Evolutionary conservation across 306 rosid species (phyloP).

Genomic region (Morella rubra): DNA sequence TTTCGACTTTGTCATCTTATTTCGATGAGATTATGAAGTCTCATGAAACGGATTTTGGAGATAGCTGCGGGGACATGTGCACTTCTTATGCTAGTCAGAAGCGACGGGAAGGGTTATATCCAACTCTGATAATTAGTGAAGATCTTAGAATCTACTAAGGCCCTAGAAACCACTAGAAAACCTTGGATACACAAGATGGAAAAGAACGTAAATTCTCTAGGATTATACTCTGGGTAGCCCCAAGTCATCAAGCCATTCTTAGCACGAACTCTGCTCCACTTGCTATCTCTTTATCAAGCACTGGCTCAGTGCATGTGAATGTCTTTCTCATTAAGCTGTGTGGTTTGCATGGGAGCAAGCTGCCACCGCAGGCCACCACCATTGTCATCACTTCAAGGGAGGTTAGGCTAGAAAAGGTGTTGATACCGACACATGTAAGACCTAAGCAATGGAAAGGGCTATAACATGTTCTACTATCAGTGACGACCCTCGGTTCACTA

Average conservation of each 20-base stretch:
- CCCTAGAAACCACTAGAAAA: background rate
- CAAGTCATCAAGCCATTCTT: no score
- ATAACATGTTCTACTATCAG: background rate
- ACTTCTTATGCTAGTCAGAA: background rate
- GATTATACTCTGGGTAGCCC: no score
- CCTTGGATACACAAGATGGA: background rate
- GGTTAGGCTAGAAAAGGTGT: no score
- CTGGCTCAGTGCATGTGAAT: no score
- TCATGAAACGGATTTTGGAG: background rate
- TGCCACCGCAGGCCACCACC: no score
- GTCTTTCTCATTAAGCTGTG: no score
- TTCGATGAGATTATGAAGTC: background rate
- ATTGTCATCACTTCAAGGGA: no score
- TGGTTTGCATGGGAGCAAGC: no score
- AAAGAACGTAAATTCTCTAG: no score
- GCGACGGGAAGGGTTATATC: background rate
- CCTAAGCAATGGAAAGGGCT: background rate
- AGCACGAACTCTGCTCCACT: no score
- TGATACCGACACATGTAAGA: background rate
- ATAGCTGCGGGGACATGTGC: background rate
- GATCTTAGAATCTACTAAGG: background rate
- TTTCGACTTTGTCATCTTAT: conserved; percentile 10
- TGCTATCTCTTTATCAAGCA: no score
- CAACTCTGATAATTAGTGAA: background rate
- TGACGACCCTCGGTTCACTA: background rate